Percentiles rank a stretch among this genome's conserved stretches.
These are phyloP conservation scores for Lichenothelia convexa DNA, from an alignment of 495 filamentous ascomycete species.

Conservation along the genomic window DNA sequence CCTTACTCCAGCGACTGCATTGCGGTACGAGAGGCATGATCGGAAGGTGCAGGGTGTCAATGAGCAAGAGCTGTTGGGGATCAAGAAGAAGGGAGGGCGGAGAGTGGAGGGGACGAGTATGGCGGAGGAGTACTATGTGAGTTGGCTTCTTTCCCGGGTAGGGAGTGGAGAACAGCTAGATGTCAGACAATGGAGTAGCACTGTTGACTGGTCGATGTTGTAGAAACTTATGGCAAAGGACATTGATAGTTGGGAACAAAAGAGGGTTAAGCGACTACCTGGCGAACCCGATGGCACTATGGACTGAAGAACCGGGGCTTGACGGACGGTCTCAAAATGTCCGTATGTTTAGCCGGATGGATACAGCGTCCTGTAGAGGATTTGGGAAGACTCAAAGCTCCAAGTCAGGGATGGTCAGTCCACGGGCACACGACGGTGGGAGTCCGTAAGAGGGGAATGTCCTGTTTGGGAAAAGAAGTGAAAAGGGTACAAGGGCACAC, in stretches of 20 bases:
- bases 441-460: too few species aligned
- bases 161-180: background rate
- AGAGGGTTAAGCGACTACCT: constrained; percentile 66
- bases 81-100: constrained; percentile 49
- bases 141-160: constrained; percentile 17
- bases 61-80: constrained; percentile 67
- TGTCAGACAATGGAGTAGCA: background rate
- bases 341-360: too few species aligned
- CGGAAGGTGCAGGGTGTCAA: constrained; percentile 63
- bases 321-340: too few species aligned
- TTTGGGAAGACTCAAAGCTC: too few species aligned
- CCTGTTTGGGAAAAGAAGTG: too few species aligned
- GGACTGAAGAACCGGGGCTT: too few species aligned
- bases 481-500: too few species aligned
- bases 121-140: constrained; percentile 86
- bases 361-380: too few species aligned
- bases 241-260: constrained; percentile 91
- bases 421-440: too few species aligned
- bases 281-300: constrained; percentile 84
- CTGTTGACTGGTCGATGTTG: constrained; percentile 1
- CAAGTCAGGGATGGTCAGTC: too few species aligned
- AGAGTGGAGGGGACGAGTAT: constrained; percentile 66
- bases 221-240: constrained; percentile 82
- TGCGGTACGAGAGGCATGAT: constrained; percentile 87
- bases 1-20: constrained; percentile 77